Base-by-base conservation (phyloP, 176 grass and related monocot genomes). In the Alopecurus myosuroides region DNA sequence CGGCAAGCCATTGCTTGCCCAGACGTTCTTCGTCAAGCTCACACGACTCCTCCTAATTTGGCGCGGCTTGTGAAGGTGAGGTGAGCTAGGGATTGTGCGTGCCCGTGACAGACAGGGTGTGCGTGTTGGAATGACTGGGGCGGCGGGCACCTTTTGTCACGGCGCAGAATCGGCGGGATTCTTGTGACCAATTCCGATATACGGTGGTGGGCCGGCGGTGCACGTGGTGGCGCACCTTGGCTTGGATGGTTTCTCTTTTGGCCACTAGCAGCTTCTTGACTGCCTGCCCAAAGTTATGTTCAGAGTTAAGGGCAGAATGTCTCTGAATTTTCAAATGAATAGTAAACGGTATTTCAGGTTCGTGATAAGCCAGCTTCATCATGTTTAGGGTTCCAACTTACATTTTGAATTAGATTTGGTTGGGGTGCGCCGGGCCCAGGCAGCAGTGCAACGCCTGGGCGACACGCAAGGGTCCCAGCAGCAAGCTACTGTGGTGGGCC, bases 71-170 rank as follows among this genome's bases (percentile, higher is more conserved):
- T 36, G 56, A 62, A 15, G 33, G 81, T 46, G 44, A 30, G 35
- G 58, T 19, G 13, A 36, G 17, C n/a, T n/a, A 15, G 8, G 18
- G 37, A 26, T 3, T 19, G 68, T 70, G 33, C 42, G 57, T 12
- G 64, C 84, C 88, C 88, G 79, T 90, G 88, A 90, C 72, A 41
- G 63, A 51, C 61, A 62, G 61, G 83, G 56, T 19, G 70, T 50
- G 18, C n/a, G n/a, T 12, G 19, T 52, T 42, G 66, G 46, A 70
- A 69, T 30, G 20, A 46, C 49, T 74, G 46, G 62, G 42, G 34
- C 56, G 83, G 67, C 79, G 77, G 40, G 23, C 23, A 75, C 67
- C 70, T 53, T 78, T 94, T 91, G 88, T 91, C 92, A 67, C 86
- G 82, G 78, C 46, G 82, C 88, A 39, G 84, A 66, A 90, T 83